Evolutionary conservation across 805 yeast genomes (phyloP), one percentile per base, ranked within the genome.

Genomic region (Debaryomyces hansenii): DNA sequence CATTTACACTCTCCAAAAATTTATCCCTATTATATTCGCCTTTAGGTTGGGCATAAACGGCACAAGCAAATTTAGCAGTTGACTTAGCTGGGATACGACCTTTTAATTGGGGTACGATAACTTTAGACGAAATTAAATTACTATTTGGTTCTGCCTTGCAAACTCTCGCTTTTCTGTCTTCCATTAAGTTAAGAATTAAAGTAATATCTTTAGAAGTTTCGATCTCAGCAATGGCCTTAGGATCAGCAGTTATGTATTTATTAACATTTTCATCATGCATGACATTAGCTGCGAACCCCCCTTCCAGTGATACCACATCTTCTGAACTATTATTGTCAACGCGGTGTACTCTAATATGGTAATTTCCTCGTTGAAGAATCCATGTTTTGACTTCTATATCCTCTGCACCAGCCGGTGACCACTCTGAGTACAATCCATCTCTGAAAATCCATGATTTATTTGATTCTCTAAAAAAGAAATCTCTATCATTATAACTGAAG

Each of bases 111-210:
- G 55, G 53, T 4, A 51, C 11, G 1, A 47, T 9, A 7, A 42
- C 49, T 29, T 46, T 49, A 14, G 53, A 24, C n/a, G 16, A 28
- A 5, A 49, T 27, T 6, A 51, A n/a, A 42, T 51, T 51, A 6
- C 45, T 41, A 40, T 51, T 51, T 18, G 55, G 53, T 12, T 49
- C 55, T 2, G 55, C 51, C 21, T 39, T 18, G 24, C 31, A 16
- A 11, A 43, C 43, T 12, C 18, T 15, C 1, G 46, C 32, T 21
- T 14, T 36, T 32, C 54, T 42, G 4, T 32, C 15, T 7, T 45
- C 47, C 8, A 42, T 33, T 31, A 50, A 36, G 27, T 41, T 33
- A n/a, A 32, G 29, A 12, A 48, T 20, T 8, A 47, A 28, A 31
- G 40, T 44, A 20, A 20, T 33, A 37, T 42, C 44, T 12, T 7